Conservation (phyloP, 2,329 filamentous ascomycete genomes). For the Pseudogymnoascus sp. region DNA sequence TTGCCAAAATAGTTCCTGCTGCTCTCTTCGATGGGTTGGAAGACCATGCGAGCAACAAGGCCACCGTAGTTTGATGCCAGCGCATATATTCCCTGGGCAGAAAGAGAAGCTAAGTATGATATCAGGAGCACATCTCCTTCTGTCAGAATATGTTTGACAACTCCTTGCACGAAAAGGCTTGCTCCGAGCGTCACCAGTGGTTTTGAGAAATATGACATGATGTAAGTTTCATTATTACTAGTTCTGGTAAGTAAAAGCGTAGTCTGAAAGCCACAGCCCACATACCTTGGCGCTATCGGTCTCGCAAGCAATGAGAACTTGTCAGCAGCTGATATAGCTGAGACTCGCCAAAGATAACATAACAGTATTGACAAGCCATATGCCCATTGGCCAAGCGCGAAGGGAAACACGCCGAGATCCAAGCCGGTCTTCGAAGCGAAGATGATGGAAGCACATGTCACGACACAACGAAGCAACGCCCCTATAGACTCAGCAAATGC, state of each 20-base stretch:
- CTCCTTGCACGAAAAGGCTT: slow-evolving; percentile 80
- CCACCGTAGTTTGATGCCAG: slow-evolving; percentile 93
- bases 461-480: slow-evolving; percentile 66
- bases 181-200: slow-evolving; percentile 63
- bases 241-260: slow-evolving; percentile 8
- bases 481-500: slow-evolving; percentile 77
- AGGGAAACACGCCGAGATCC: slow-evolving; percentile 71
- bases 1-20: slow-evolving; percentile 84
- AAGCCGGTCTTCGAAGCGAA: slow-evolving; percentile 45
- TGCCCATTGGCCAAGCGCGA: slow-evolving; percentile 75
- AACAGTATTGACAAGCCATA: slow-evolving; percentile 62
- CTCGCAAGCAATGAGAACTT: slow-evolving; percentile 62
- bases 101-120: slow-evolving; percentile 63
- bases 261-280: not conserved
- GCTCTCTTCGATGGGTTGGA: slow-evolving; percentile 93
- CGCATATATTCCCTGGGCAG: slow-evolving; percentile 84
- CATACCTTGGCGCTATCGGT: slow-evolving; percentile 29
- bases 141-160: slow-evolving; percentile 87
- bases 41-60: slow-evolving; percentile 76
- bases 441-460: slow-evolving; percentile 63
- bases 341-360: slow-evolving; percentile 61
- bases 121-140: slow-evolving; percentile 91
- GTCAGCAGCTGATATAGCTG: slow-evolving; percentile 43
- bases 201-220: slow-evolving; percentile 48
- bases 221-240: slow-evolving; percentile 18